Evolutionary conservation across 2,329 filamentous ascomycete species (phyloP), one percentile per base, ranked within the genome.

Genomic region (Fusarium anguioides): DNA sequence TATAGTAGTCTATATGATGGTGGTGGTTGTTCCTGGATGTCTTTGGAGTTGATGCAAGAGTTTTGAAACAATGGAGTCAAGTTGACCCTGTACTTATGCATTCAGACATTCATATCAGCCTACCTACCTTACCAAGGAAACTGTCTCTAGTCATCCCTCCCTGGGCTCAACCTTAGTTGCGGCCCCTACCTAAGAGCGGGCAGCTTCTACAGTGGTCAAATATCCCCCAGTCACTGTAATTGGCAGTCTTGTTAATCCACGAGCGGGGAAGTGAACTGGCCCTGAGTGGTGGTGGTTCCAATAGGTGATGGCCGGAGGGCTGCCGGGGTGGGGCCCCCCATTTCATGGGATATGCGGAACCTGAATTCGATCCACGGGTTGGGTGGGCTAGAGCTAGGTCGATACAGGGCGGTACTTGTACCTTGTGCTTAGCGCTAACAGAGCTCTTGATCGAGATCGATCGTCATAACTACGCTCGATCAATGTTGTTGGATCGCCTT

Each of bases 381-480:
- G 48, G 23, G 20, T 21, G 26, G 23, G 36, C 23, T 50, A 17
- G 31, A 26, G 31, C 14, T 52, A 31, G 39, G 44, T 66, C 60
- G 60, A 68, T 73, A 68, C 68, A 57, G 64, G 49, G 48, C 57
- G 41, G 62, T 71, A 74, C 72, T 63, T 69, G 55, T 50, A 20
- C 55, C 48, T 64, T 46, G 36, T 49, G 40, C 59, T 44, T 50
- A 50, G 54, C 70, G 64, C 70, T 74, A 75, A 70, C 69, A 63
- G 35, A 49, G 51, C 51, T 66, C 33, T 45, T 35, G 72, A 75
- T 75, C 73, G 71, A 75, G 73, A 75, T 75, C 73, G 73, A 75
- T 75, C 73, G 63, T 64, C 73, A 65, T 69, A 68, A 56, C 51
- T 66, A 69, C 54, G 57, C 63, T 67, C 71, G 70, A 74, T 74